These are phyloP conservation scores for Globisporangium carolinianum DNA, from an alignment of 352 stramenopile species.

Conservation along the genomic window DNA sequence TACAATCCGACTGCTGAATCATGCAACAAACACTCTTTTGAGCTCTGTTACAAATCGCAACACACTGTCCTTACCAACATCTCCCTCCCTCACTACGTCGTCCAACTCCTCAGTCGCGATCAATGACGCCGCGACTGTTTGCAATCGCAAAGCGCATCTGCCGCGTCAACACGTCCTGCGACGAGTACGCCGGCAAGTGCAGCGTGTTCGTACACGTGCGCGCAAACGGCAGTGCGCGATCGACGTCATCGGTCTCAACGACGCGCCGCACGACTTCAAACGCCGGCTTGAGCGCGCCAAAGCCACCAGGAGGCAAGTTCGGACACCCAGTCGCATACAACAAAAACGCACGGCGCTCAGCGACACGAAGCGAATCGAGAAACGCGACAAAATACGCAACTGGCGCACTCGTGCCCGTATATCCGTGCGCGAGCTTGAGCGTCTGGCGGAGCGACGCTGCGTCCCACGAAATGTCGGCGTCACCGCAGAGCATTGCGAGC, in stretches of 20 bases:
- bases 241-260: slow-evolving; percentile 60
- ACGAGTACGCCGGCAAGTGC: slow-evolving; percentile 77
- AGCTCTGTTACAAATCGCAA: no score
- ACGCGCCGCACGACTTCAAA: slow-evolving; percentile 82
- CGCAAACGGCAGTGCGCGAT: slow-evolving; percentile 73
- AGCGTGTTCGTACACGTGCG: slow-evolving; percentile 84
- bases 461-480: slow-evolving; percentile 70
- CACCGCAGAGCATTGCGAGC: slow-evolving; percentile 58
- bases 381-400: slow-evolving; percentile 68
- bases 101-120: slow-evolving; percentile 44
- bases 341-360: slow-evolving; percentile 62
- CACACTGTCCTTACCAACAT: no score
- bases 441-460: slow-evolving; percentile 49
- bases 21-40: no score
- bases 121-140: slow-evolving; percentile 80
- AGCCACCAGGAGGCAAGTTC: slow-evolving; percentile 70
- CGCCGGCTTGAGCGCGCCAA: slow-evolving; percentile 51
- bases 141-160: slow-evolving; percentile 68
- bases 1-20: no score
- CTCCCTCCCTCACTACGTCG: no score
- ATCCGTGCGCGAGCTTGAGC: slow-evolving; percentile 79
- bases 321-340: slow-evolving; percentile 80
- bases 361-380: slow-evolving; percentile 54
- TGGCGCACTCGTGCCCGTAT: slow-evolving; percentile 64
- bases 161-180: slow-evolving; percentile 46